phyloP scores from a whole-genome alignment of 2,329 filamentous ascomycete genomes.

The Fusarium albidum region DNA sequence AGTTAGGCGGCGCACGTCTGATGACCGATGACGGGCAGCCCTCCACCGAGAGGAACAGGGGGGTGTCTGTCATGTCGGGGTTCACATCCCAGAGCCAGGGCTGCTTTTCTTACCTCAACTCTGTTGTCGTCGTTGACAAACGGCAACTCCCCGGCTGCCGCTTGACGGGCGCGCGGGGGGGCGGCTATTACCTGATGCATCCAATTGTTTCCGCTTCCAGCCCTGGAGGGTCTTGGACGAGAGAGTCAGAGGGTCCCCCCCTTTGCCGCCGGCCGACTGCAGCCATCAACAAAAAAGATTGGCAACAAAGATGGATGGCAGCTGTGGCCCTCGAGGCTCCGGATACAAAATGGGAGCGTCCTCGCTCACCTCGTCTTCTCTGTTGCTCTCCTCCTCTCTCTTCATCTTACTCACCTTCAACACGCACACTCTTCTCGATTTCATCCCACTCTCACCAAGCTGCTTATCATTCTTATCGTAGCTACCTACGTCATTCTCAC shows the following conservation, averaged over 20 bases:
- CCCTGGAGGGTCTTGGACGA: slow-evolving; percentile 13
- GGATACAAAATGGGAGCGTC: slow-evolving; percentile 35
- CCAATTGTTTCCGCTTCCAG: slow-evolving; percentile 21
- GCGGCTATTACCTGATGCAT: slow-evolving; percentile 39
- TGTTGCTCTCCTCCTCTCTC: slow-evolving; percentile 2
- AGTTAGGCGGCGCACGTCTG: slow-evolving; percentile 13
- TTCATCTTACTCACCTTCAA: slow-evolving; percentile 1
- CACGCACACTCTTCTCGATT: neutral
- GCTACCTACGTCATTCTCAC: slow-evolving; percentile 35
- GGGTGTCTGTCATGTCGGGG: slow-evolving; percentile 1
- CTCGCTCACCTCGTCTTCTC: slow-evolving; percentile 7
- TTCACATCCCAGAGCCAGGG: neutral
- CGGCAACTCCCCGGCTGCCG: slow-evolving; percentile 30
- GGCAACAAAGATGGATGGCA: slow-evolving; percentile 16
- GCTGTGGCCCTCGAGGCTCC: slow-evolving; percentile 11
- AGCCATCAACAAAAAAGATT: slow-evolving; percentile 27
- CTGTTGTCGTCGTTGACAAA: slow-evolving; percentile 22
- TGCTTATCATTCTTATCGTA: slow-evolving; percentile 24
- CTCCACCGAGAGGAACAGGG: slow-evolving; percentile 2
- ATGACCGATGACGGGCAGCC: slow-evolving; percentile 32
- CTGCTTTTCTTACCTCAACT: neutral
- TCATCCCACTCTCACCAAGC: slow-evolving; percentile 1
- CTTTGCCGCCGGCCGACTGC: slow-evolving; percentile 39
- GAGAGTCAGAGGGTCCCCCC: slow-evolving; percentile 5
- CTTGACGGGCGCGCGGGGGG: slow-evolving; percentile 13